A percentile compares a stretch with the other conserved stretches of the same genome.
Conservation (phyloP, 73 alveolate genomes). For the Paramecium tetraurelia region DNA sequence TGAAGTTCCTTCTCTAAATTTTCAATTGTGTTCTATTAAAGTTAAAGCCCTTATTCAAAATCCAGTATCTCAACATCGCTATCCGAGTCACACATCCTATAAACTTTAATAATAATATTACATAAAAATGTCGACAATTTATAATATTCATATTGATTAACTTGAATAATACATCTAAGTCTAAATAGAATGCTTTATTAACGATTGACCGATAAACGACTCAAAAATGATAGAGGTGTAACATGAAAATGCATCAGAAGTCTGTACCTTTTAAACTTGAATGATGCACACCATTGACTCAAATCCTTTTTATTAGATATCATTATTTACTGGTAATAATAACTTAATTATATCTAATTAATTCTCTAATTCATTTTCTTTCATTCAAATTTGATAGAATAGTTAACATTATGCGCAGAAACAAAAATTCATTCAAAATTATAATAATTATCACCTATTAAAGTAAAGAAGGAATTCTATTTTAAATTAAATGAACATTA, state of each 20-base stretch:
- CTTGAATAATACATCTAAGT: background rate
- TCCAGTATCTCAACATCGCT: constrained; percentile 28
- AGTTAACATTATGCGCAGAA: background rate
- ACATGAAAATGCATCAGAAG: too few species aligned
- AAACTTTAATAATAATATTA: background rate
- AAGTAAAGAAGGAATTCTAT: too few species aligned
- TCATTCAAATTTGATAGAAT: background rate
- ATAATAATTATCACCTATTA: too few species aligned
- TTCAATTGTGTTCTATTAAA: constrained; percentile 30
- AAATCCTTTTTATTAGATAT: background rate
- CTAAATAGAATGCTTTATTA: too few species aligned
- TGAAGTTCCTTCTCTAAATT: background rate
- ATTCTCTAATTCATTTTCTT: too few species aligned
- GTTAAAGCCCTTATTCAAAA: background rate
- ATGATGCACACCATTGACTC: too few species aligned
- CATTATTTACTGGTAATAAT: background rate
- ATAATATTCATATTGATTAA: background rate
- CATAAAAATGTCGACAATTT: background rate
- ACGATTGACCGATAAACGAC: too few species aligned
- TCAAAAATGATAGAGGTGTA: too few species aligned
- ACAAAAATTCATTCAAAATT: too few species aligned
- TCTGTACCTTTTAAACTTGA: too few species aligned
- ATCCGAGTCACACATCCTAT: constrained; percentile 20
- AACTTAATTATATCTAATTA: too few species aligned
- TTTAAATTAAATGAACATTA: too few species aligned